Evolutionary conservation across 108 stramenopile genomes (phyloP).

Genomic region (Mediolabrus comicus): DNA sequence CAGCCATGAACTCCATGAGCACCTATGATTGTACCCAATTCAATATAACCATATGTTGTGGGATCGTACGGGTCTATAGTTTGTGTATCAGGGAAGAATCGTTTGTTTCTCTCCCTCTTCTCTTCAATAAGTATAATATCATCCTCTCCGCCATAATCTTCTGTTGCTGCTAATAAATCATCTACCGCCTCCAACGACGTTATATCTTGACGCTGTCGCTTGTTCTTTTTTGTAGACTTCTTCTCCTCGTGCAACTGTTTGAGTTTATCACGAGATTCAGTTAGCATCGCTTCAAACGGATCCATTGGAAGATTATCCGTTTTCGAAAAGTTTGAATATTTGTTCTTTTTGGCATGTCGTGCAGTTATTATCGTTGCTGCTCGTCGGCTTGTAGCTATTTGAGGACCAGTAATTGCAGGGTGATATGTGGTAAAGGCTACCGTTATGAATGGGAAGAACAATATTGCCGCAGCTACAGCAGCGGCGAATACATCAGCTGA

Average conservation of each 20-base stretch:
- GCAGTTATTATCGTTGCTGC: neutral
- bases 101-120: conserved; percentile 44
- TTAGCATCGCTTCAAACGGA: conserved; percentile 61
- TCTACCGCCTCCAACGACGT: conserved; percentile 27
- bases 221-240: neutral
- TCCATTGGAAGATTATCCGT: conserved; percentile 52
- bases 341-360: conserved; percentile 54
- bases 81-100: conserved; percentile 69
- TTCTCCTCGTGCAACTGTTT: conserved; percentile 46
- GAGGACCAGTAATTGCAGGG: too few relatives aligned
- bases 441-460: too few relatives aligned
- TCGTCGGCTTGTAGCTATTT: too few relatives aligned
- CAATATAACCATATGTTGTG: conserved; percentile 80
- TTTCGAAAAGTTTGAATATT: conserved; percentile 74
- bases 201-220: neutral
- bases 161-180: conserved; percentile 13
- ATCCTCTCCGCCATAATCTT: neutral
- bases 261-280: conserved; percentile 58
- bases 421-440: too few relatives aligned
- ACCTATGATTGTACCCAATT: conserved; percentile 68
- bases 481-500: too few relatives aligned
- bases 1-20: conserved; percentile 84
- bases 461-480: too few relatives aligned
- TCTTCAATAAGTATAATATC: neutral
- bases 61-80: conserved; percentile 87